phyloP scores from a whole-genome alignment of 352 stramenopile species.

The Elongisporangium undulatum region DNA sequence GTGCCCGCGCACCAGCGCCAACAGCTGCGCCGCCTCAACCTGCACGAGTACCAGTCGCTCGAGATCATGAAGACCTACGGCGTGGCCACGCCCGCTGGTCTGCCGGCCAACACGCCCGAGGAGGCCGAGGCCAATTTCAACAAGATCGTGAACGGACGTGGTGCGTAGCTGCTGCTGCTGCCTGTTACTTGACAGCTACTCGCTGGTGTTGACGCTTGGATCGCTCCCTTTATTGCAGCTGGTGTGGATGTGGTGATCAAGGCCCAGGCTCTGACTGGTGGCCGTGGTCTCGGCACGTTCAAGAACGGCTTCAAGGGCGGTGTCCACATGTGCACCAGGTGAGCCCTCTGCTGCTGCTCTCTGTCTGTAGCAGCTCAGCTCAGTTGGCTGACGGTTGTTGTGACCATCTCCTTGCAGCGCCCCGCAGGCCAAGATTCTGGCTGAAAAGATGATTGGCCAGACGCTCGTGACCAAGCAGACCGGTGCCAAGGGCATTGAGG shows the following conservation, averaged over 20 bases:
- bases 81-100: constrained; percentile 66
- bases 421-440: constrained; percentile 69
- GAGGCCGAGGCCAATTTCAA: constrained; percentile 81
- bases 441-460: constrained; percentile 91
- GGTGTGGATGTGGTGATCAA: constrained; percentile 94
- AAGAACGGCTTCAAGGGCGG: constrained; percentile 97
- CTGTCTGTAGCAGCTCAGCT: neutral
- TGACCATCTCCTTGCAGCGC: neutral
- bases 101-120: constrained; percentile 70
- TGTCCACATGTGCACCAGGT: constrained; percentile 95
- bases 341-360: constrained; percentile 8
- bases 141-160: constrained; percentile 65
- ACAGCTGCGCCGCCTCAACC: constrained; percentile 87
- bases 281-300: constrained; percentile 94
- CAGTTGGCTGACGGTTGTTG: neutral
- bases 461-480: constrained; percentile 97
- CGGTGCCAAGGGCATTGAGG: constrained; percentile 80
- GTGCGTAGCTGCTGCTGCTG: constrained; percentile 29
- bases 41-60: constrained; percentile 94
- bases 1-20: constrained; percentile 44
- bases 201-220: constrained; percentile 1
- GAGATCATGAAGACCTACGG: constrained; percentile 92
- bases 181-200: constrained; percentile 2
- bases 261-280: constrained; percentile 95
- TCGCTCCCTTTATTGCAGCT: constrained; percentile 19